Conservation (phyloP, 2,329 filamentous ascomycete species). For the Exophiala bonariae region DNA sequence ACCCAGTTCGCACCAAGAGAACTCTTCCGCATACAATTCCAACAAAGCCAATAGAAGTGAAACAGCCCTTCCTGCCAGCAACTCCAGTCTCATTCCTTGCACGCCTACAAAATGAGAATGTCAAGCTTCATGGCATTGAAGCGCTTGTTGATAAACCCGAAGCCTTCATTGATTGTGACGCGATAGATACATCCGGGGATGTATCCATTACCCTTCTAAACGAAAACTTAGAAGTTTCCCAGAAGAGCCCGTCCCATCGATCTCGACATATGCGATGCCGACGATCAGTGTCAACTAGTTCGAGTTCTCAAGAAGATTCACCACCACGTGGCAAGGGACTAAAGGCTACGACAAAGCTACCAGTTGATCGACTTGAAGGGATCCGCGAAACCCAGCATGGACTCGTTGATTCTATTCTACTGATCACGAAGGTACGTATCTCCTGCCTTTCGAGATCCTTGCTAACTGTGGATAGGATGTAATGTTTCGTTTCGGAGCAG, state of each 20-base stretch:
- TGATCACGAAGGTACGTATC: conserved; percentile 17
- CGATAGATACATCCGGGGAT: conserved; percentile 1
- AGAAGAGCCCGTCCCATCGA: conserved; percentile 7
- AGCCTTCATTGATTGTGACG: not conserved
- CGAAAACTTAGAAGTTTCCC: conserved; percentile 6
- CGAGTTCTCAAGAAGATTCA: conserved; percentile 4
- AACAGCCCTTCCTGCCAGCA: no score
- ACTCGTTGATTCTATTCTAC: conserved; percentile 12
- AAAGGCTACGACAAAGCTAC: not conserved
- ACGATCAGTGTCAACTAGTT: conserved; percentile 13
- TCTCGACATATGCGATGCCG: conserved; percentile 5
- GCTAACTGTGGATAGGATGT: conserved; percentile 17
- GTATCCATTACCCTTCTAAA: conserved; percentile 13
- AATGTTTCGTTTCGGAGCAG: conserved; percentile 18
- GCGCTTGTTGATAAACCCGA: not conserved
- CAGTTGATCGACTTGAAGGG: not conserved
- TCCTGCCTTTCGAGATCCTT: not conserved
- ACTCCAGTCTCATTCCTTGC: no score
- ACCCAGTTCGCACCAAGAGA: no score
- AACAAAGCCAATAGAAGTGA: no score
- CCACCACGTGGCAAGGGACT: not conserved
- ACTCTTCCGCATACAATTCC: no score
- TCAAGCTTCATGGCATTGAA: not conserved
- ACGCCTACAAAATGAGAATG: not conserved
- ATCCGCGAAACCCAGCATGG: conserved; percentile 16